Evolutionary conservation across 495 filamentous ascomycete species (phyloP), one percentile per base, ranked within the genome.

Genomic region (Penicillium coffeae): DNA sequence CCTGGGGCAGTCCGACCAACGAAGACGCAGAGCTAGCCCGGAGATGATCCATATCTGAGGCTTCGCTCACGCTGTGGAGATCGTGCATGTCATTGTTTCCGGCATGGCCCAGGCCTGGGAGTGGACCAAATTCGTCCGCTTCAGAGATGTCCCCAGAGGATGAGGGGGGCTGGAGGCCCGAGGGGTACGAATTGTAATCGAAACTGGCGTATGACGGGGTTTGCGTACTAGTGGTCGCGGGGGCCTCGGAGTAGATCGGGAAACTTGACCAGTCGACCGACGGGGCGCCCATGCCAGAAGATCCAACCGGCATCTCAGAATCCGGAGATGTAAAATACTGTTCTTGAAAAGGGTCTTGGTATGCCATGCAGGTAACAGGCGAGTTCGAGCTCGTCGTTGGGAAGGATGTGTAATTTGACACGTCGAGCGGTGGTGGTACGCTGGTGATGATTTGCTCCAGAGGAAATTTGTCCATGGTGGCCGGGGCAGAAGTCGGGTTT

Each of bases 71-170:
- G 49, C 74, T 77, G 57, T 71, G 64, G 25, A 70, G 62, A 48
- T 76, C 68, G 36, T 71, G 69, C 42, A 72, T 51, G 47, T 74
- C 71, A 49, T 58, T 59, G 49, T 47, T 60, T 40, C 56, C 56
- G 18, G 61, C 40, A 15, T 54, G 56, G 7, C 64, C 68, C 18
- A 73, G 47, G 19, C 58, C 63, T 9, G 68, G 68, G 19, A 72
- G 63, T 8, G 69, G 65, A n/a, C 66, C 69, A 34, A 62, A 69
- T 75, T 90, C 87, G 44, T 87, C 86, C 12, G 79, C 79, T 63
- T 89, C 86, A 12, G 86, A 89, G 21, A 86, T 80, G 50, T 89
- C 85, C 22, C 86, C 86, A 2, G 86, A 89, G 8, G 84, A 89
- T 3, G 85, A 88, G 2, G 84, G 85, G 6, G 79, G 68, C 14